Conservation (phyloP, 202 grass and related monocot genomes). For the Setaria italica region DNA sequence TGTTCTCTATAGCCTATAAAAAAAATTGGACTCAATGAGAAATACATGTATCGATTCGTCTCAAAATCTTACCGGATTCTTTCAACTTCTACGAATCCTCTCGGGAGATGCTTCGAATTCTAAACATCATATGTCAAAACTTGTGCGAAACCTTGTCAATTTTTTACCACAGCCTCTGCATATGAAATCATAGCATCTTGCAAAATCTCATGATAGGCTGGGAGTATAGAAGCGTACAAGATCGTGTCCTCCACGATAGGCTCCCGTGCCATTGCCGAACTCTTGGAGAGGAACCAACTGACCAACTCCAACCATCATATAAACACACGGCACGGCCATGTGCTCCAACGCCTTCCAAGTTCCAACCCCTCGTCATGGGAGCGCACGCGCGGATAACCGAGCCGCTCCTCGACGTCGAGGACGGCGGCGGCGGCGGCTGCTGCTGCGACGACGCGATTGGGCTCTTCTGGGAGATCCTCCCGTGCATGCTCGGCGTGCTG, state of each 20-base stretch:
- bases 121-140: no score
- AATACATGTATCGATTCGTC: no score
- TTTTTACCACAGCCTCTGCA: no score
- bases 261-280: background rate
- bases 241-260: background rate
- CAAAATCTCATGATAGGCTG: no score
- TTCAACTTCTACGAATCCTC: no score
- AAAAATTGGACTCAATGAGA: no score
- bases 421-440: background rate
- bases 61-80: no score
- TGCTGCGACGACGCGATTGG: background rate
- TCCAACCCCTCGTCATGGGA: constrained; percentile 6
- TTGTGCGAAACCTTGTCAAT: no score
- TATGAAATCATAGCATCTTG: no score
- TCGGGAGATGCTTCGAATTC: no score
- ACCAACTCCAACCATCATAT: background rate
- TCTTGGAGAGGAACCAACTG: background rate
- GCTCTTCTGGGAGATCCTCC: background rate
- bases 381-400: background rate
- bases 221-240: background rate
- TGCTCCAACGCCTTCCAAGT: background rate
- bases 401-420: background rate
- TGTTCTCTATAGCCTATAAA: no score
- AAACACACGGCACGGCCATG: background rate
- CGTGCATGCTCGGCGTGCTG: background rate